Conservation (phyloP, 192 early-diverging fungal genomes). For the Pilobolus umbonatus region DNA sequence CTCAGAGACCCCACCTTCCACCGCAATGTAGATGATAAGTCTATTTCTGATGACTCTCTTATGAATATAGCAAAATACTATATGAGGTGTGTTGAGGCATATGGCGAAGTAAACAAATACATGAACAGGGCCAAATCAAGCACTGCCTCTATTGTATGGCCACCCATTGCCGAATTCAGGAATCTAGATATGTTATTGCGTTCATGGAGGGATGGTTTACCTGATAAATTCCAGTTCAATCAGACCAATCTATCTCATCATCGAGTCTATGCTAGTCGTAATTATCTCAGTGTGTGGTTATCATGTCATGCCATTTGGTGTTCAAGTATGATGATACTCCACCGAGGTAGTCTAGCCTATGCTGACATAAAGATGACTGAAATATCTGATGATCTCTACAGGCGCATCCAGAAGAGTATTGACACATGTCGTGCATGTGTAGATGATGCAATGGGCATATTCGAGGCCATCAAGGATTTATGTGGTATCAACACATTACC, state of each 20-base stretch:
- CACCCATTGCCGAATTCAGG: conserved; percentile 25
- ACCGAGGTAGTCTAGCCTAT: conserved; percentile 25
- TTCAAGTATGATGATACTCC: conserved; percentile 15
- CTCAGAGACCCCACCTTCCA: conserved; percentile 4
- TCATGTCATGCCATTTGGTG: conserved; percentile 22
- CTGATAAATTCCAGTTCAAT: conserved; percentile 12
- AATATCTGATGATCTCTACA: not conserved
- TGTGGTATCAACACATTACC: conserved; percentile 23
- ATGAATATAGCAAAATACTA: conserved; percentile 15
- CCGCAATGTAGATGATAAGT: not conserved
- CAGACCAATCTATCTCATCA: conserved; percentile 10
- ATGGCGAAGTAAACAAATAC: conserved; percentile 21
- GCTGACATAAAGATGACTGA: conserved; percentile 4
- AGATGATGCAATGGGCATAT: conserved; percentile 17
- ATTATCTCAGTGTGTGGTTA: conserved; percentile 20
- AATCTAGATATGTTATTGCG: conserved; percentile 15
- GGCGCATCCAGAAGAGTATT: conserved; percentile 10
- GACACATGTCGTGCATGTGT: conserved; percentile 20
- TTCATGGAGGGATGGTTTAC: conserved; percentile 15
- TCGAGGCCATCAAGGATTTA: conserved; percentile 14
- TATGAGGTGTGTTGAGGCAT: conserved; percentile 6
- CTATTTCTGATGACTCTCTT: conserved; percentile 15
- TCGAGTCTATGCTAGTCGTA: conserved; percentile 8
- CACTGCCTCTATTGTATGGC: conserved; percentile 9
- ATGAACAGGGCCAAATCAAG: conserved; percentile 17